A percentile compares a stretch with the other conserved stretches of the same genome.
Evolutionary conservation across 805 yeast species (phyloP).

Genomic region (Starmerella apis): DNA sequence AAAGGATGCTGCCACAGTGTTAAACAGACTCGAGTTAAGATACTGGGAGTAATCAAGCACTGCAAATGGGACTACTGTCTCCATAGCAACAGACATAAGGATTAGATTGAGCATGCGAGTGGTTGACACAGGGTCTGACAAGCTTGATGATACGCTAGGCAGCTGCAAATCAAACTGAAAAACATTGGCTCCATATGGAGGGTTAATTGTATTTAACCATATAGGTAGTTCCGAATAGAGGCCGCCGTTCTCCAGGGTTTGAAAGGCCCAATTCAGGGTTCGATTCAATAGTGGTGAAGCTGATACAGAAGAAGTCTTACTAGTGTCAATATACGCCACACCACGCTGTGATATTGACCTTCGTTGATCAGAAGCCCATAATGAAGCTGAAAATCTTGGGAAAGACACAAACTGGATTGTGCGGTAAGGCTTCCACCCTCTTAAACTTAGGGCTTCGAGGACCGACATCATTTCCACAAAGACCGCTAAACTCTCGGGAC

Average conservation of each 20-base stretch:
- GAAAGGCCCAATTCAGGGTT: slow-evolving; percentile 5
- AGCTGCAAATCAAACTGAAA: slow-evolving; percentile 9
- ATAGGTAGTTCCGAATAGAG: not conserved
- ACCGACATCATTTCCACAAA: slow-evolving; percentile 9
- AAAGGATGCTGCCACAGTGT: not conserved
- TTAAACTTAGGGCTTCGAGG: not conserved
- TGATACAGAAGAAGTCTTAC: not conserved
- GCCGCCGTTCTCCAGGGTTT: slow-evolving; percentile 13
- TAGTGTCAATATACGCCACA: slow-evolving; percentile 10
- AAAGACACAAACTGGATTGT: slow-evolving; percentile 17
- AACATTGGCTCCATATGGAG: slow-evolving; percentile 5
- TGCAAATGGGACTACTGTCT: slow-evolving; percentile 13
- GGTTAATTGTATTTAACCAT: not conserved
- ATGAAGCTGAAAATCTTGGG: slow-evolving; percentile 3
- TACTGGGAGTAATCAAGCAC: slow-evolving; percentile 3
- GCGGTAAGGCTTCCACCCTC: slow-evolving; percentile 19
- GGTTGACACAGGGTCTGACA: not conserved
- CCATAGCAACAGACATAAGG: slow-evolving; percentile 9
- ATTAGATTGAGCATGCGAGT: slow-evolving; percentile 12
- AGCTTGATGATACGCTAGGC: slow-evolving; percentile 10
- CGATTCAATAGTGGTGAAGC: slow-evolving; percentile 14
- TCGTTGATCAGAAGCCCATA: slow-evolving; percentile 5
- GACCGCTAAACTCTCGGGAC: slow-evolving; percentile 6
- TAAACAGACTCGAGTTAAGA: not conserved
- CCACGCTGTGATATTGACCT: not conserved